Percentiles rank a stretch among this genome's conserved stretches.
Evolutionary conservation across 345 rosid species (phyloP).

Genomic region (Raphanus raphanistrum): DNA sequence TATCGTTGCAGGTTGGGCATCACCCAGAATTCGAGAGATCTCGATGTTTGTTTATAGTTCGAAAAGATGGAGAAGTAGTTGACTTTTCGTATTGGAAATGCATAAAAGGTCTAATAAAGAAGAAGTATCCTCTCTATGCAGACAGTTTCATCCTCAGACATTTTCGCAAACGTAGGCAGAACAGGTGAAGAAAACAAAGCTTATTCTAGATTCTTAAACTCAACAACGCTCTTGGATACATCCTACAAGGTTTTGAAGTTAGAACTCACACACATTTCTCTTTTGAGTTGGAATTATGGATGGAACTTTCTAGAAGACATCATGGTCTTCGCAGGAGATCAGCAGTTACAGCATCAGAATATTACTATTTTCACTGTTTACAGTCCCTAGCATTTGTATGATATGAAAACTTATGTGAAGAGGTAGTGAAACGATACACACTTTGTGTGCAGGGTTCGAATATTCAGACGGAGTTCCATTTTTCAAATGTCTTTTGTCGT

Average conservation of each 20-base stretch:
- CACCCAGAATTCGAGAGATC: slow-evolving; percentile 85
- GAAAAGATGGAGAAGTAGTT: slow-evolving; percentile 68
- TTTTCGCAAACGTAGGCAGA: slow-evolving; percentile 61
- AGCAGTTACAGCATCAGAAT: slow-evolving; percentile 12
- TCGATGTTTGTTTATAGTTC: slow-evolving; percentile 79
- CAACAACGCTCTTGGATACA: slow-evolving; percentile 3
- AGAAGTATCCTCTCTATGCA: slow-evolving; percentile 86
- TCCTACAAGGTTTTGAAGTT: slow-evolving; percentile 31
- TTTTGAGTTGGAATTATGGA: slow-evolving; percentile 24
- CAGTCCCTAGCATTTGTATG: slow-evolving; percentile 21
- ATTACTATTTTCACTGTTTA: slow-evolving; percentile 7
- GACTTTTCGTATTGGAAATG: slow-evolving; percentile 99
- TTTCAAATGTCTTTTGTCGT: background rate
- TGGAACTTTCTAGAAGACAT: slow-evolving; percentile 20
- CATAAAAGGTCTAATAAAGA: slow-evolving; percentile 84
- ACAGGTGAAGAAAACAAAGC: slow-evolving; percentile 41
- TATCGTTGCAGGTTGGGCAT: slow-evolving; percentile 61
- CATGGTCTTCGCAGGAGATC: slow-evolving; percentile 23
- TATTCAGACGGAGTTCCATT: background rate
- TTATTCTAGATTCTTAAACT: slow-evolving; percentile 26
- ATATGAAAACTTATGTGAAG: slow-evolving; percentile 6
- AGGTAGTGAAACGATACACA: background rate
- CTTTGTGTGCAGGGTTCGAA: background rate
- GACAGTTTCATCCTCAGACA: slow-evolving; percentile 89
- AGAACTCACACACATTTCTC: slow-evolving; percentile 6